Conservation (phyloP, 345 rosid species). For the Atalantia buxifolia region DNA sequence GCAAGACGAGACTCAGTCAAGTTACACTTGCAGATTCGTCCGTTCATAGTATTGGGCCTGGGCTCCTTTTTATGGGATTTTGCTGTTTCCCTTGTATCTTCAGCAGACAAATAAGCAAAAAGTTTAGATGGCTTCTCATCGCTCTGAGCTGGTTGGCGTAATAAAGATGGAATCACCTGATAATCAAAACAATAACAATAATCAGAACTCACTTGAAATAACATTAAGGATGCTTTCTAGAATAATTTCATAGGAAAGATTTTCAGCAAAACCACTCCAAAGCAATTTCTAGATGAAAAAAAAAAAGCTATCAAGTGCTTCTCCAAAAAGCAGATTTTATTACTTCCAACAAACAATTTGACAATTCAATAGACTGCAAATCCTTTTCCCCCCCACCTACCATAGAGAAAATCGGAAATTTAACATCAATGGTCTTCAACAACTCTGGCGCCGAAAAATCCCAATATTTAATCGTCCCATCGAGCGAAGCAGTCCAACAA, state of each 20-base stretch:
- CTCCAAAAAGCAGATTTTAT: neutral
- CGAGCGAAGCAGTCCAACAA: constrained; percentile 96
- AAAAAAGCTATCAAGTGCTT: neutral
- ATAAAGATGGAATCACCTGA: constrained; percentile 82
- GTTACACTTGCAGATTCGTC: constrained; percentile 72
- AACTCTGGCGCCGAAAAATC: constrained; percentile 77
- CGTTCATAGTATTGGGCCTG: constrained; percentile 24
- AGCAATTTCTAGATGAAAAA: neutral
- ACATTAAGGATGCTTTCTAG: neutral
- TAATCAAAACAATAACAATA: constrained; percentile 12
- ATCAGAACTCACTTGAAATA: neutral
- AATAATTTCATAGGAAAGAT: neutral
- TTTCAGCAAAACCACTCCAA: neutral
- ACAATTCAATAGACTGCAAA: neutral
- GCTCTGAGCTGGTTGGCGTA: constrained; percentile 33
- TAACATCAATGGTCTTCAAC: constrained; percentile 60
- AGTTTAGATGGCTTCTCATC: constrained; percentile 32
- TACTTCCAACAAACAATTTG: neutral
- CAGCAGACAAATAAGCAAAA: constrained; percentile 68
- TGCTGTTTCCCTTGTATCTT: constrained; percentile 28
- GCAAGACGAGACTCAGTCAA: constrained; percentile 54
- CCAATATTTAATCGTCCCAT: constrained; percentile 90
- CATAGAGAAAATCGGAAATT: constrained; percentile 71
- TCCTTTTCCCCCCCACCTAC: constrained; percentile 16
- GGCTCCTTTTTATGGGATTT: neutral